Evolutionary conservation across 768 basidiomycete genomes (phyloP), one percentile per base, ranked within the genome.

Genomic region (Leucosporidium yakuticum): DNA sequence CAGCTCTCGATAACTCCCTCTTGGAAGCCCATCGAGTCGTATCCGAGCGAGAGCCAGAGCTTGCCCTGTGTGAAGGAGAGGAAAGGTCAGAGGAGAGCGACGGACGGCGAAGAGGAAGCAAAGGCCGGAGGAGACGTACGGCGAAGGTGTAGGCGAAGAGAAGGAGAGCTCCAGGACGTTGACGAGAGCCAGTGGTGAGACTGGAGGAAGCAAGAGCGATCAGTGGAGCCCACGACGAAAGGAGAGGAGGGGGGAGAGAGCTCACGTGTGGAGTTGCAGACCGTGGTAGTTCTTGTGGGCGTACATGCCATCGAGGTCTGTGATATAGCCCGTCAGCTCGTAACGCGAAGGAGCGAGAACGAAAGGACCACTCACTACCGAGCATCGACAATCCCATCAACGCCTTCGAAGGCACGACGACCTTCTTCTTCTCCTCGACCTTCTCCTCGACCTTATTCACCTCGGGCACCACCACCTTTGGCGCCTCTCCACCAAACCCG

Each of bases 101-200:
- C n/a, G n/a, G n/a, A n/a, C 2, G 19, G 47, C 8, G 62, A 14
- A 31, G 12, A 11, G 47, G 9, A 34, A 4, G 29, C 29, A n/a
- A 17, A n/a, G 7, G 11, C 19, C 54, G 62, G 14, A 47, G n/a
- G 53, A 15, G 14, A 44, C 39, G 39, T 44, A 44, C 39, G 25
- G 68, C 74, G 63, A 80, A 79, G 2, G 78, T 79, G 68, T 79
- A 79, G 4, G 87, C 87, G 67, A 92, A 90, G n/a, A 93, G 78
- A 49, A 93, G 81, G 85, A 91, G 86, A 3, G 85, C 89, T 15
- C 88, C 85, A 0, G 83, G 76, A 4, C 89, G 84, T 76, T 91
- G 90, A n/a, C 90, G 83, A 11, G 88, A 89, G 4, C 89, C 90
- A 2, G 90, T 91, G 32, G 88, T 91, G 44, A 93, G 81, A 6